Evolutionary conservation across 345 rosid species (phyloP).

Genomic region (Brassica cretica): DNA sequence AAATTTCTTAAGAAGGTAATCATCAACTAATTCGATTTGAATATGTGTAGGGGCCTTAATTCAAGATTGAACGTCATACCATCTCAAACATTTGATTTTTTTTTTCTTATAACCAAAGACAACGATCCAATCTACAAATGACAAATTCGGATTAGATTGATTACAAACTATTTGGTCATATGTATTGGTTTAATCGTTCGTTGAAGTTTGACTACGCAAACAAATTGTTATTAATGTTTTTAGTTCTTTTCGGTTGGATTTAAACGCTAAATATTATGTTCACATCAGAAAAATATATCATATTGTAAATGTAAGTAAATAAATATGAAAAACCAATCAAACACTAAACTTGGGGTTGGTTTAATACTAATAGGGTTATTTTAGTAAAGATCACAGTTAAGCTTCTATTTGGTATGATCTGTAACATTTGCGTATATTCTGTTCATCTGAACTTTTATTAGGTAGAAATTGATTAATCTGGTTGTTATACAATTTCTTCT

Average conservation of each 20-base stretch:
- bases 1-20: not conserved
- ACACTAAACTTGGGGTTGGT: not conserved
- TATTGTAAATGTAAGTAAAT: not conserved
- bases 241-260: not conserved
- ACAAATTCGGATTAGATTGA: not conserved
- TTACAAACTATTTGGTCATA: not conserved
- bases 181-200: not conserved
- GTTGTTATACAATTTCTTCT: conserved; percentile 1
- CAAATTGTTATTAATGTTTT: not conserved
- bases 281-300: not conserved
- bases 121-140: conserved; percentile 4
- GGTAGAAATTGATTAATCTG: not conserved
- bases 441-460: not conserved
- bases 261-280: not conserved
- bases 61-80: not conserved
- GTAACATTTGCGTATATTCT: conserved; percentile 20
- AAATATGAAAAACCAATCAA: not conserved
- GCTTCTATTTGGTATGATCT: conserved; percentile 30
- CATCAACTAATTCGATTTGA: not conserved
- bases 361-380: not conserved
- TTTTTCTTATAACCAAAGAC: not conserved
- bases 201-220: not conserved
- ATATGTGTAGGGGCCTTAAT: not conserved
- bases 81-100: not conserved
- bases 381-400: not conserved